phyloP scores from a whole-genome alignment of 2,329 filamentous ascomycete species.

The Monilinia aucupariae region DNA sequence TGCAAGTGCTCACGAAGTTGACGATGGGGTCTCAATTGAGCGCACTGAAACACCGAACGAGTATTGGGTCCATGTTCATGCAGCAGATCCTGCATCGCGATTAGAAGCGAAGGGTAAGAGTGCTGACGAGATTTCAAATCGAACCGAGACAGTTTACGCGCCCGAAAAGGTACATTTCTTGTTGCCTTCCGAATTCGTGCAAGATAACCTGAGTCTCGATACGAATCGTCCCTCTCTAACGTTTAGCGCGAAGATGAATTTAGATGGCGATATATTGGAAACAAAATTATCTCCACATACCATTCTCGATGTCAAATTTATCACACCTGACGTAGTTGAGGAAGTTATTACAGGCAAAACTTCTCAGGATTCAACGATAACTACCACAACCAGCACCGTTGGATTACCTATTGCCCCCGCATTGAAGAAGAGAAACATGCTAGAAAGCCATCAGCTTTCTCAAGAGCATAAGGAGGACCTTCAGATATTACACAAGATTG shows the following conservation, averaged over 20 bases:
- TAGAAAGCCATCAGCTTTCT: slow-evolving; percentile 39
- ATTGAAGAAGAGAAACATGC: slow-evolving; percentile 42
- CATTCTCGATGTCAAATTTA: slow-evolving; percentile 51
- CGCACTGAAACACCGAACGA: slow-evolving; percentile 46
- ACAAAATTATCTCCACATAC: slow-evolving; percentile 49
- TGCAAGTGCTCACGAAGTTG: slow-evolving; percentile 61
- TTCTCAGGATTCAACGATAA: slow-evolving; percentile 11
- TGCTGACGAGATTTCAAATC: slow-evolving; percentile 55
- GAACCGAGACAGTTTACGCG: slow-evolving; percentile 56
- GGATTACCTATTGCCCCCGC: slow-evolving; percentile 3
- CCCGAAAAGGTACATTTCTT: slow-evolving; percentile 54
- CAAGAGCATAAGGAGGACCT: slow-evolving; percentile 43
- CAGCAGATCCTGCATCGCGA: slow-evolving; percentile 71
- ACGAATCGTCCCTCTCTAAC: slow-evolving; percentile 50
- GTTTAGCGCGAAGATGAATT: slow-evolving; percentile 55
- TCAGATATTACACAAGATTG: slow-evolving; percentile 44
- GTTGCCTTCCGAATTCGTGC: slow-evolving; percentile 48
- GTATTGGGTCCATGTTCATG: slow-evolving; percentile 72
- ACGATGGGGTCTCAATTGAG: slow-evolving; percentile 73
- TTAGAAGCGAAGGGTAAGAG: slow-evolving; percentile 55
- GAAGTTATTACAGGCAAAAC: slow-evolving; percentile 26
- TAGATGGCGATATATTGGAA: slow-evolving; percentile 48
- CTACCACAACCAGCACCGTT: slow-evolving; percentile 18
- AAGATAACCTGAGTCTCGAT: slow-evolving; percentile 50
- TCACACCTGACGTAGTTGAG: slow-evolving; percentile 49